Base-by-base conservation (phyloP, 2,329 filamentous ascomycete species). In the Triangularia setosa region DNA sequence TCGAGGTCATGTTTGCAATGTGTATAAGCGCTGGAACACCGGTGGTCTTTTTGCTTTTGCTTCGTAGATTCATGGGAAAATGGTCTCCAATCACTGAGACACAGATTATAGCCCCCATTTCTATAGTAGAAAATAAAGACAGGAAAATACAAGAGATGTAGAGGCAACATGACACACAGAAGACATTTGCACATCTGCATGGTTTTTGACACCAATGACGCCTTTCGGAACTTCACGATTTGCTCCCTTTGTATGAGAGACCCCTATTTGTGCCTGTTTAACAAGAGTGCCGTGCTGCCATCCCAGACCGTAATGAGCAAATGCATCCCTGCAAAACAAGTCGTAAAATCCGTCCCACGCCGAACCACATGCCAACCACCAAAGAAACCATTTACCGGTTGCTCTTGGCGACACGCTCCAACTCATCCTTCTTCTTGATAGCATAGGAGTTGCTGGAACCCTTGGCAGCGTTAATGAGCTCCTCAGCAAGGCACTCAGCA, bases 391-490 rank as follows among this genome's bases (percentile, higher is more conserved):
- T 93, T 93, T 98, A 99, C 90, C 95, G 92, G 90, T 99, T 99
- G 89, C 88, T 92, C 92, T 99, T 99, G 85, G 95, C 95, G 77
- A 99, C 95, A 95, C 95, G 95, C 91, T 99, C 95, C 86, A 99
- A 84, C 91, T 99, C 96, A 83, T 99, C 95, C 94, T 99, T 99
- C 93, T 99, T 99, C 93, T 99, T 99, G 90, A 99, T 99, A 78
- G 96, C 95, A 83, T 98, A 99, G 75, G 93, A 97, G 93, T 99
- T 99, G 86, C 91, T 96, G 90, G 91, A 96, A 79, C 95, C 95
- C 92, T 99, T 99, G 83, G 96, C 96, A 80, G 96, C 96, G 88
- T 99, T 99, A 90, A 99, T 98, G 81, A 99, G 89, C 90, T 99
- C 95, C 86, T 99, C 96, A 80, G 95, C 95, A 77, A 99, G 86